phyloP scores from a whole-genome alignment of 2,329 filamentous ascomycete species.

The Phoma sp. region DNA sequence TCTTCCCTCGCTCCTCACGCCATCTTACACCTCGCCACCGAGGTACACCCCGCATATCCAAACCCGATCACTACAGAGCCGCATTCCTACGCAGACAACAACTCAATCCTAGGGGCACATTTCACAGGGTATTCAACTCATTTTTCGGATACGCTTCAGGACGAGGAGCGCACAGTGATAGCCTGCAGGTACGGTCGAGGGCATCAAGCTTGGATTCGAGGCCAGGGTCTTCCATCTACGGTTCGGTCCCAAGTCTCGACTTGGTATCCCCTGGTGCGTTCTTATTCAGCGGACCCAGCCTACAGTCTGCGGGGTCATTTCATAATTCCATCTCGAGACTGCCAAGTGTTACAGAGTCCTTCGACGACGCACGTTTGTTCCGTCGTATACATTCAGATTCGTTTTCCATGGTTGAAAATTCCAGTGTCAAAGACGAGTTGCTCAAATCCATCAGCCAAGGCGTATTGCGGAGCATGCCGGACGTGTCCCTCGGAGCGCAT shows the following conservation, averaged over 20 bases:
- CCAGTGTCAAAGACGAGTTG: conserved; percentile 29
- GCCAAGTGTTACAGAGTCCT: conserved; percentile 25
- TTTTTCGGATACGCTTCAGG: conserved; percentile 30
- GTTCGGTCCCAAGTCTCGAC: conserved; percentile 39
- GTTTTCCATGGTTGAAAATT: conserved; percentile 27
- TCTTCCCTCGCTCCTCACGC: conserved; percentile 28
- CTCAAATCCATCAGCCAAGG: conserved; percentile 31
- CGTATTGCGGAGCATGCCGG: conserved; percentile 33
- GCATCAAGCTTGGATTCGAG: conserved; percentile 31
- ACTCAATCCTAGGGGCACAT: conserved; percentile 26
- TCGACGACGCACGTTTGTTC: conserved; percentile 17
- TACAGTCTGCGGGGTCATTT: conserved; percentile 35
- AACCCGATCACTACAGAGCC: conserved; percentile 18
- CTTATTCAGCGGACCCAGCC: conserved; percentile 43
- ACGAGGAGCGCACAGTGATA: conserved; percentile 3
- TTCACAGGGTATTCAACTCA: conserved; percentile 38
- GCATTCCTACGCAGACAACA: conserved; percentile 20
- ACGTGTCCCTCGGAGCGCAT: conserved; percentile 31
- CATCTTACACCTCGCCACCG: conserved; percentile 3
- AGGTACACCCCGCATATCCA: conserved; percentile 18
- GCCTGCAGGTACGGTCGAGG: conserved; percentile 21
- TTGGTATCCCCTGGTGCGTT: conserved; percentile 42
- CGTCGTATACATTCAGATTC: conserved; percentile 29
- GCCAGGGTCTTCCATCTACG: conserved; percentile 22
- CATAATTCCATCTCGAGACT: conserved; percentile 27